A percentile compares a stretch with the other conserved stretches of the same genome.
Evolutionary conservation across 495 filamentous ascomycete species (phyloP).

Genomic region (Cercophora newfieldiana): DNA sequence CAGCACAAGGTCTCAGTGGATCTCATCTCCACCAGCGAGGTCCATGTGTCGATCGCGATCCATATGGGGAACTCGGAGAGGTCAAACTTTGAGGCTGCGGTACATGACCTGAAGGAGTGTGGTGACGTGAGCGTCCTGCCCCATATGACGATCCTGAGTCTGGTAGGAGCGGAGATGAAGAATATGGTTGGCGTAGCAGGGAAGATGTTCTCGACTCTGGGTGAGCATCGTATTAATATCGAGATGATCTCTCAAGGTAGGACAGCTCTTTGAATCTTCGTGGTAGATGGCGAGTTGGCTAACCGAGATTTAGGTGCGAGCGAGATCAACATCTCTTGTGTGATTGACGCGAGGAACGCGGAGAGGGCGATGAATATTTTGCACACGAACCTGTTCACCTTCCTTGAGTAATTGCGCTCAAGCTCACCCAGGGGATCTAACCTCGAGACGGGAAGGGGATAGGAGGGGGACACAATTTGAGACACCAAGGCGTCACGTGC

Average conservation of each 20-base stretch:
- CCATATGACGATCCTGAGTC: conserved; percentile 86
- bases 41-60: conserved; percentile 93
- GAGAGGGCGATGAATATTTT: conserved; percentile 91
- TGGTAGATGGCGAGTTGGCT: not conserved
- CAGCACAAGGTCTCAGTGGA: conserved; percentile 80
- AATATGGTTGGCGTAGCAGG: conserved; percentile 90
- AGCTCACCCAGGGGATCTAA: too few species aligned
- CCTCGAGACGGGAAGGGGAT: too few species aligned
- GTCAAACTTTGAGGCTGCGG: conserved; percentile 63
- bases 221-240: conserved; percentile 85
- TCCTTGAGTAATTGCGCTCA: conserved; percentile 48
- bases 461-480: too few species aligned
- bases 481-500: not conserved
- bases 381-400: conserved; percentile 86
- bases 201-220: conserved; percentile 84
- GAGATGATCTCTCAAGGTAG: conserved; percentile 97
- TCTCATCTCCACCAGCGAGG: conserved; percentile 89
- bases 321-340: conserved; percentile 98
- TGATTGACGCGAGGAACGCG: conserved; percentile 87
- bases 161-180: conserved; percentile 94
- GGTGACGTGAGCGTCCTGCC: conserved; percentile 83
- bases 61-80: conserved; percentile 72
- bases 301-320: conserved; percentile 66
- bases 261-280: conserved; percentile 23
- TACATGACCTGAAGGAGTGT: conserved; percentile 66